Evolutionary conservation across 192 early-diverging fungal species (phyloP).

Genomic region (Polychytrium aggregatum): DNA sequence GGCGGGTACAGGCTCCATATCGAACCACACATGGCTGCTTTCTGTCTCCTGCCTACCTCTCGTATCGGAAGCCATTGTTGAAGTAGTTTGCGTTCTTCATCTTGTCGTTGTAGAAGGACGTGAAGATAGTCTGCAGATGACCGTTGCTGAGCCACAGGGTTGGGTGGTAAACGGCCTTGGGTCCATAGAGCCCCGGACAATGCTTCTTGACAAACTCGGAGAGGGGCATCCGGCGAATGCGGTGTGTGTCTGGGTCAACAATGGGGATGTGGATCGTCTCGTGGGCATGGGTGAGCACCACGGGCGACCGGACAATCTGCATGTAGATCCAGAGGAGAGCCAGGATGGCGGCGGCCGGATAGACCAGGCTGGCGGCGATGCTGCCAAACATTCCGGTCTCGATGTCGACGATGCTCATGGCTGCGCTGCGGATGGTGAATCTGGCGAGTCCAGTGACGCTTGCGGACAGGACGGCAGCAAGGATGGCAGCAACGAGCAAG

Average conservation of each 20-base stretch:
- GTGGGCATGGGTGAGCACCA: no score
- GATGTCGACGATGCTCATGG: no score
- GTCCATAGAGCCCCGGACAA: constrained; percentile 1
- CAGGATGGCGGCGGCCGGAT: no score
- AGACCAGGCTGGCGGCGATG: no score
- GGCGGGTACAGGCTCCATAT: neutral
- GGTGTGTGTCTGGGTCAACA: neutral
- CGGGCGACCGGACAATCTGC: no score
- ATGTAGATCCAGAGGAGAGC: no score
- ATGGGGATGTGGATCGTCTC: neutral
- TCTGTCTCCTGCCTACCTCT: constrained; percentile 43
- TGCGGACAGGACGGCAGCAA: no score
- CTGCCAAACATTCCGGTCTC: no score
- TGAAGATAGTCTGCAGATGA: constrained; percentile 70
- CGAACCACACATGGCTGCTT: neutral
- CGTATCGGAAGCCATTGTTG: constrained; percentile 38
- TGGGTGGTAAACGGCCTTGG: constrained; percentile 42
- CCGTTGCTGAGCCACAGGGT: constrained; percentile 61
- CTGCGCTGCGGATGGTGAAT: no score
- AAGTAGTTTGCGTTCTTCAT: constrained; percentile 18
- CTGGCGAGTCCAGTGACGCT: no score
- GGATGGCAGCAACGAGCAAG: no score
- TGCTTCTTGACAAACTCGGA: constrained; percentile 2
- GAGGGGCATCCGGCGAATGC: neutral
- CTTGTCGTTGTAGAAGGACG: no score